These are phyloP conservation scores for Grosmannia penicillata DNA, from an alignment of 2,329 filamentous ascomycete genomes.

Conservation along the genomic window DNA sequence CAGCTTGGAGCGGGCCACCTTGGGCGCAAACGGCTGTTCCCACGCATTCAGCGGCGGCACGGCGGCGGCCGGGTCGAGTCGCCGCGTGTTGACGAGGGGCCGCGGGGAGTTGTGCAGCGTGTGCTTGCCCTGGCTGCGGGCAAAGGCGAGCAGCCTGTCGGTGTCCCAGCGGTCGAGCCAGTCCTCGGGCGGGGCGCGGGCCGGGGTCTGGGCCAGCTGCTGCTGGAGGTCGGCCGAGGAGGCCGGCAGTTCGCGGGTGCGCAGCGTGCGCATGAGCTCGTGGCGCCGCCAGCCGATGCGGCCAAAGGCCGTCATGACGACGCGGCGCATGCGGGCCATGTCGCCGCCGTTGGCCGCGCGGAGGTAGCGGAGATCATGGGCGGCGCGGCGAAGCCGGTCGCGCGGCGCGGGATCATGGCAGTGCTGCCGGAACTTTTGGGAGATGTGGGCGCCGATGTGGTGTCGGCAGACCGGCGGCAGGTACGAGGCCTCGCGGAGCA, in stretches of 20 bases:
- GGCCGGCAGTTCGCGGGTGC: slow-evolving; percentile 18
- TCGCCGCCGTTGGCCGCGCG: slow-evolving; percentile 39
- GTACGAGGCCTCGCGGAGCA: slow-evolving; percentile 47
- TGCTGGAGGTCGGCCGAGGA: slow-evolving; percentile 26
- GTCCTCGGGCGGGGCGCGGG: slow-evolving; percentile 13
- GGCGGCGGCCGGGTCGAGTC: slow-evolving; percentile 17
- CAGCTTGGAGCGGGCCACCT: slow-evolving; percentile 24
- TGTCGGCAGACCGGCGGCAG: slow-evolving; percentile 36
- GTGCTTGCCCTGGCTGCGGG: slow-evolving; percentile 23
- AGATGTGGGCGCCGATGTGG: slow-evolving; percentile 27
- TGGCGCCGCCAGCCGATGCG: slow-evolving; percentile 35
- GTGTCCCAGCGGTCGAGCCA: slow-evolving; percentile 37
- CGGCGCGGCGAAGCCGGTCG: slow-evolving; percentile 24
- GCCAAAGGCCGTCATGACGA: slow-evolving; percentile 37
- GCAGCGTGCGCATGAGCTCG: slow-evolving; percentile 26
- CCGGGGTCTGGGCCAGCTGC: not conserved
- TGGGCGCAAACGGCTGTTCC: slow-evolving; percentile 27
- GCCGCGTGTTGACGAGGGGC: slow-evolving; percentile 15
- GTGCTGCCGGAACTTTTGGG: slow-evolving; percentile 29
- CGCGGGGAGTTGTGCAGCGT: slow-evolving; percentile 16
- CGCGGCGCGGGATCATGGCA: slow-evolving; percentile 12
- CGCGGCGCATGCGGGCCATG: slow-evolving; percentile 25
- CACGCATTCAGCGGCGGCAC: slow-evolving; percentile 32
- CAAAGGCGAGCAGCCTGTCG: slow-evolving; percentile 25
- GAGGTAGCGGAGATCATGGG: slow-evolving; percentile 29